A percentile compares a stretch with the other conserved stretches of the same genome.
Evolutionary conservation across 257 asterid genomes (phyloP).

Genomic region (Lavandula angustifolia): DNA sequence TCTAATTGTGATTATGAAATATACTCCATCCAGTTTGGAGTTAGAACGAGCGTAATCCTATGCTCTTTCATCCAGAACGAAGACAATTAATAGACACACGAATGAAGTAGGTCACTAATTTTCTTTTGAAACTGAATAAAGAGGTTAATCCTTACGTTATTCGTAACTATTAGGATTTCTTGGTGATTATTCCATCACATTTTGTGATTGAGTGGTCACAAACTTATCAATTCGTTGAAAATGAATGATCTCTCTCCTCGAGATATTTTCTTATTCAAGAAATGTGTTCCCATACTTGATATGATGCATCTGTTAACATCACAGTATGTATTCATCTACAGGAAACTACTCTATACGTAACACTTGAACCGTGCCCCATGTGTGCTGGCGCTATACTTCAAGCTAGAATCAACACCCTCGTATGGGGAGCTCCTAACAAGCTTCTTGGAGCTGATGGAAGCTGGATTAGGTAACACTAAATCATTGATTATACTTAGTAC

Average conservation of each 20-base stretch:
- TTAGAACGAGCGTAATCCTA: not conserved
- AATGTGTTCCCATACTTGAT: not conserved
- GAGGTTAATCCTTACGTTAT: not conserved
- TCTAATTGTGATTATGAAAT: not conserved
- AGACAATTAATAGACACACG: not conserved
- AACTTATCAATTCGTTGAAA: too few species aligned
- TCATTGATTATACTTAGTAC: slow-evolving; percentile 4
- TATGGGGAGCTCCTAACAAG: slow-evolving; percentile 99
- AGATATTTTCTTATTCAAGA: not conserved
- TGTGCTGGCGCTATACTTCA: slow-evolving; percentile 99
- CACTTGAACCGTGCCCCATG: slow-evolving; percentile 99
- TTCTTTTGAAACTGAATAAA: not conserved
- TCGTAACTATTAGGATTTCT: too few species aligned
- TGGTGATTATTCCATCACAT: too few species aligned
- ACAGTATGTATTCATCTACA: slow-evolving; percentile 32
- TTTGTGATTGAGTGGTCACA: too few species aligned
- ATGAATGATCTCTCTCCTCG: too few species aligned
- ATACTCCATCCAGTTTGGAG: slow-evolving; percentile 12
- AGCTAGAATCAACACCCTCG: slow-evolving; percentile 87
- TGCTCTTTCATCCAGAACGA: not conserved
- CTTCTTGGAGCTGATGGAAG: slow-evolving; percentile 99
- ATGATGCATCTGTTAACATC: slow-evolving; percentile 18
- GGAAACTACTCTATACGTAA: slow-evolving; percentile 86
- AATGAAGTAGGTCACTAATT: not conserved
- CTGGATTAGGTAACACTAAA: slow-evolving; percentile 79